phyloP scores from a whole-genome alignment of 805 yeast species.

The Lachancea sp. region DNA sequence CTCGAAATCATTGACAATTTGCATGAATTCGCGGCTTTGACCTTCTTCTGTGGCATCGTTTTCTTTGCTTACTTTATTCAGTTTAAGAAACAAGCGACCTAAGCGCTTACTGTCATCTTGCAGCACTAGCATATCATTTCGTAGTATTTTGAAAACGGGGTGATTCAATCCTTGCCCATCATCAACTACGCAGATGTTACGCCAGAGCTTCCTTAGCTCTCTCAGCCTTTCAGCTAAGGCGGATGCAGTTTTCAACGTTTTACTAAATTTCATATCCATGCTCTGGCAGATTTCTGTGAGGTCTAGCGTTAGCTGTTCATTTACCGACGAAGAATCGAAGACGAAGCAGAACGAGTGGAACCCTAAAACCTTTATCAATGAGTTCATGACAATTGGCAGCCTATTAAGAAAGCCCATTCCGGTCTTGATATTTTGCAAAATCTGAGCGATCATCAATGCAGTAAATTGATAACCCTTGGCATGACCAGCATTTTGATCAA shows the following conservation, averaged over 20 bases:
- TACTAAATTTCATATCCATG: conserved; percentile 15
- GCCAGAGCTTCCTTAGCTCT: conserved; percentile 21
- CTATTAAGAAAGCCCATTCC: conserved; percentile 17
- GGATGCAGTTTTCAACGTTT: conserved; percentile 11
- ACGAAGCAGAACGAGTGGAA: conserved; percentile 26
- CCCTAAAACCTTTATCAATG: conserved; percentile 18
- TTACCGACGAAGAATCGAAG: conserved; percentile 15
- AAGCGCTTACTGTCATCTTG: conserved; percentile 9
- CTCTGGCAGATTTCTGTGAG: conserved; percentile 18
- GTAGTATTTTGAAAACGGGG: conserved; percentile 25
- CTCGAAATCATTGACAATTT: conserved; percentile 6
- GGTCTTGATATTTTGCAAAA: conserved; percentile 18
- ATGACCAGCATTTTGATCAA: conserved; percentile 17
- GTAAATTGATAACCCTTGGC: conserved; percentile 17
- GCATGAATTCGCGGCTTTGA: conserved; percentile 3
- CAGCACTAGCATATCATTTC: conserved; percentile 21
- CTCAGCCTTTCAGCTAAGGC: conserved; percentile 18
- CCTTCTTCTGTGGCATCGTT: background rate
- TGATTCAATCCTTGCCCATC: conserved; percentile 16
- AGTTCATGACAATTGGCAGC: conserved; percentile 21
- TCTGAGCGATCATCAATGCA: conserved; percentile 16
- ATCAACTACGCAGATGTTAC: conserved; percentile 19
- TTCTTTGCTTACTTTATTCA: background rate
- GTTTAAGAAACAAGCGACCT: conserved; percentile 10
- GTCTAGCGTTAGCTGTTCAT: conserved; percentile 19